Conservation (phyloP, 2,329 filamentous ascomycete species). For the Polychaeton citri region DNA sequence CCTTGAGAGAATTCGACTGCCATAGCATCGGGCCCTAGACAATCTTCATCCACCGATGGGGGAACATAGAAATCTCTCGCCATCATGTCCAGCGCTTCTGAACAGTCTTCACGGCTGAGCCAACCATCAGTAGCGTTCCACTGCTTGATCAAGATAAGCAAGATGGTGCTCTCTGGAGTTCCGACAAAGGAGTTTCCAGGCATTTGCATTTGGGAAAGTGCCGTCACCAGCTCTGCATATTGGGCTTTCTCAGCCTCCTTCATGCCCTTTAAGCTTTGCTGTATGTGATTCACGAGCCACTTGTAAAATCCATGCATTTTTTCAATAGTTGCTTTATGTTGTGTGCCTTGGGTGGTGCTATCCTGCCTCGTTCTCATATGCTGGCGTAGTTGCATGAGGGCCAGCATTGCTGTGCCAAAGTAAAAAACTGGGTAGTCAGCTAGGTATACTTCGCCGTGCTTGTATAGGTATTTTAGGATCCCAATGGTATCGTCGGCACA, state of each 20-base stretch:
- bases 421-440: conserved; percentile 57
- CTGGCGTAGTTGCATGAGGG: conserved; percentile 61
- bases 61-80: conserved; percentile 61
- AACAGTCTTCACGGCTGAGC: conserved; percentile 55
- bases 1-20: conserved; percentile 31
- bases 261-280: conserved; percentile 32
- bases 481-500: conserved; percentile 87
- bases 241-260: background rate
- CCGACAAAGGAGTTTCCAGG: conserved; percentile 56
- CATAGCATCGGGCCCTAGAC: conserved; percentile 53
- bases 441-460: conserved; percentile 53
- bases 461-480: conserved; percentile 70
- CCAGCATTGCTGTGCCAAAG: conserved; percentile 66
- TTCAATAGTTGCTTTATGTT: conserved; percentile 62
- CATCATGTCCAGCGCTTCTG: conserved; percentile 58
- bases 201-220: conserved; percentile 40
- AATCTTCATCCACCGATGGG: conserved; percentile 45
- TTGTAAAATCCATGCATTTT: conserved; percentile 62
- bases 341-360: conserved; percentile 72
- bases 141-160: conserved; percentile 70
- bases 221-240: conserved; percentile 5
- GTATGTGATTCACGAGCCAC: conserved; percentile 64
- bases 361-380: conserved; percentile 64
- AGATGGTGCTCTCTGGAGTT: conserved; percentile 63
- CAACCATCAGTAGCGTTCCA: conserved; percentile 48